Base-by-base conservation (phyloP, 768 basidiomycete genomes). In the Tricholoma matsutake region DNA sequence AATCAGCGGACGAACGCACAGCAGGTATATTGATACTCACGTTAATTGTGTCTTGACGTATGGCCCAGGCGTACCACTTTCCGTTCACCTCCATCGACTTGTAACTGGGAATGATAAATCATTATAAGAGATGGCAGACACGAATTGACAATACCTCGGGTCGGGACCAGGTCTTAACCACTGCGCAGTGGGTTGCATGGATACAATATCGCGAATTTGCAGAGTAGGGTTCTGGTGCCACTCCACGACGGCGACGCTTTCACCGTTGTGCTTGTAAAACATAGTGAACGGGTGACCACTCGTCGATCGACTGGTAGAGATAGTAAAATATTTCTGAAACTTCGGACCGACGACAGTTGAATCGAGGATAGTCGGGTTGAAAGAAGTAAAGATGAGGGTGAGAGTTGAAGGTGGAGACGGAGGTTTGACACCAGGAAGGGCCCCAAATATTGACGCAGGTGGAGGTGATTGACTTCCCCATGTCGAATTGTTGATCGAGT, bases 321-420 rank as follows among this genome's bases (percentile, higher is more conserved):
- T 74, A 14, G 78, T 79, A 65, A 81, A 82, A 13, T 71, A 74
- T 31, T 75, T 72, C 61, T 74, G 72, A 20, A 72, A 69, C 39
- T 75, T 73, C 0, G 83, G 76, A 0, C 82, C 82, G 45, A 78
- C 59, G 39, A 84, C 75, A 14, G 64, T 71, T 61, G 76, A 81
- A 66, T 82, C 75, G 20, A 81, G 68, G 14, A 83, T 69, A 25
- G 76, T 76, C 4, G 75, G 73, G 56, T 72, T 78, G 62, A 78
- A 70, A 28, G 77, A 69, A n/a, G 73, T 72, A 71, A 81, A 80
- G 10, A 68, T 68, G 66, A 78, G 72, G 4, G 74, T 60, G 16
- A 63, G 25, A 34, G 55, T 57, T 22, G 56, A 45, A 4, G 43
- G 43, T 20, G 41, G 43, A 18, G 41, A 47, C 2, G 56, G 43